Conservation (phyloP, 176 grass and related monocot species). For the Canna indica region DNA sequence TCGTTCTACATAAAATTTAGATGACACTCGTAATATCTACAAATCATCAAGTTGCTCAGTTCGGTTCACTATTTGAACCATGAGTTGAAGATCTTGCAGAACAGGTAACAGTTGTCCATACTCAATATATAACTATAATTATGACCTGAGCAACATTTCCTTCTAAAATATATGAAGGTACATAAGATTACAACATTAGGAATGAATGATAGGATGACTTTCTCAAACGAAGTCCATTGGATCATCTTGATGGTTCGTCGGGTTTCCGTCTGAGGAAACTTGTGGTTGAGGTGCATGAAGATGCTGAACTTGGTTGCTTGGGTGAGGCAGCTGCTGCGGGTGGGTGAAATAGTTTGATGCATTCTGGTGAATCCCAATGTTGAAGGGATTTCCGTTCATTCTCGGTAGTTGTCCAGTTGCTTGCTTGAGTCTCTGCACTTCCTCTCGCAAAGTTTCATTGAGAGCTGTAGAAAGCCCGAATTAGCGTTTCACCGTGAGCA, state of each 20-base stretch:
- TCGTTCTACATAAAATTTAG: too few relatives aligned
- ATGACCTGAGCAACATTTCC: too few relatives aligned
- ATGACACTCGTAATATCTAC: too few relatives aligned
- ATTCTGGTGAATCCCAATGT: slow-evolving; percentile 36
- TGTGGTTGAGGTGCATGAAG: slow-evolving; percentile 21
- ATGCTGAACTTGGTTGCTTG: slow-evolving; percentile 40
- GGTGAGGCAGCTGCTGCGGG: slow-evolving; percentile 45
- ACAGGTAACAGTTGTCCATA: too few relatives aligned
- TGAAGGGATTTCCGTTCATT: slow-evolving; percentile 49
- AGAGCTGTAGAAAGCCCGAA: not conserved
- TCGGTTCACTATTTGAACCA: too few relatives aligned
- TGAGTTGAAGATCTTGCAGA: too few relatives aligned
- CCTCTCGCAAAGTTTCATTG: slow-evolving; percentile 19
- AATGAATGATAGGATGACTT: not conserved
- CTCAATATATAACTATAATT: too few relatives aligned
- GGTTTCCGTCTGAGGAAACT: slow-evolving; percentile 40
- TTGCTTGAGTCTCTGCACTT: slow-evolving; percentile 20
- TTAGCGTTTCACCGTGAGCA: not conserved
- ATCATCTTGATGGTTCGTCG: slow-evolving; percentile 40
- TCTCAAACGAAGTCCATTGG: slow-evolving; percentile 76
- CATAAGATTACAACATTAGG: too few relatives aligned
- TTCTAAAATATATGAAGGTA: too few relatives aligned
- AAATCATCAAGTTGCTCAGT: too few relatives aligned
- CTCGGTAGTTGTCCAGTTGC: slow-evolving; percentile 48
- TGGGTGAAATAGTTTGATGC: slow-evolving; percentile 37